These are phyloP conservation scores for Teratosphaeria epicoccoides DNA, from an alignment of 2,329 filamentous ascomycete genomes.

Conservation along the genomic window DNA sequence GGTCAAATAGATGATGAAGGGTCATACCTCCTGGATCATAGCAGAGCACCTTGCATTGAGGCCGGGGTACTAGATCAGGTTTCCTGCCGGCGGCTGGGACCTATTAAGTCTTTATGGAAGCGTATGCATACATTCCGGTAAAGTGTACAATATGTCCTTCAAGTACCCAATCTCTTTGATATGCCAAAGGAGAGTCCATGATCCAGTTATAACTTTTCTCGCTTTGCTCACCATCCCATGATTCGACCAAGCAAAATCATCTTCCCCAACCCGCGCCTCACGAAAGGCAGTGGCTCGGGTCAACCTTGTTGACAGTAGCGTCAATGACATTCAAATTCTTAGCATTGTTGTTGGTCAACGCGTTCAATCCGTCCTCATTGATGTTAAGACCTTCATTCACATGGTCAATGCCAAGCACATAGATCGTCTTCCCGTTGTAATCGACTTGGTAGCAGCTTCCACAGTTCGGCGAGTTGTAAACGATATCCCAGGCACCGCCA, in stretches of 20 bases:
- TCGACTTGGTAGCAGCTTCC: slow-evolving; percentile 42
- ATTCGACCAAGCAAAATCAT: no score
- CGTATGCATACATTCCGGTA: no score
- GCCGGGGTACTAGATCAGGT: no score
- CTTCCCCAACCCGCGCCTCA: no score
- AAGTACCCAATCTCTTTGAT: neutral
- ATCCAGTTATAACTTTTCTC: no score
- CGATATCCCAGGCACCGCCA: slow-evolving; percentile 37
- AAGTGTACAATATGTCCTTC: neutral
- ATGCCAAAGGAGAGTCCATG: no score
- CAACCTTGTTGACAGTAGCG: neutral
- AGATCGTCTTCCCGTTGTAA: slow-evolving; percentile 36
- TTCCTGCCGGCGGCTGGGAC: no score
- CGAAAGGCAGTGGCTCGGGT: neutral
- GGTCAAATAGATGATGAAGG: neutral
- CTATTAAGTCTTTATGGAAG: no score
- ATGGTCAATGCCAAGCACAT: slow-evolving; percentile 39
- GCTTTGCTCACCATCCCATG: no score
- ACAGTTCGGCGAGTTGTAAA: slow-evolving; percentile 38
- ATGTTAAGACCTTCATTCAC: slow-evolving; percentile 36
- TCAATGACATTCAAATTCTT: neutral
- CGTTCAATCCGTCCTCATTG: neutral
- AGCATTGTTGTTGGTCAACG: neutral
- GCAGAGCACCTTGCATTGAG: no score
- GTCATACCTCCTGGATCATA: no score